Evolutionary conservation across 2,329 filamentous ascomycete genomes (phyloP).

Genomic region (Scleromitrula shiraiana): DNA sequence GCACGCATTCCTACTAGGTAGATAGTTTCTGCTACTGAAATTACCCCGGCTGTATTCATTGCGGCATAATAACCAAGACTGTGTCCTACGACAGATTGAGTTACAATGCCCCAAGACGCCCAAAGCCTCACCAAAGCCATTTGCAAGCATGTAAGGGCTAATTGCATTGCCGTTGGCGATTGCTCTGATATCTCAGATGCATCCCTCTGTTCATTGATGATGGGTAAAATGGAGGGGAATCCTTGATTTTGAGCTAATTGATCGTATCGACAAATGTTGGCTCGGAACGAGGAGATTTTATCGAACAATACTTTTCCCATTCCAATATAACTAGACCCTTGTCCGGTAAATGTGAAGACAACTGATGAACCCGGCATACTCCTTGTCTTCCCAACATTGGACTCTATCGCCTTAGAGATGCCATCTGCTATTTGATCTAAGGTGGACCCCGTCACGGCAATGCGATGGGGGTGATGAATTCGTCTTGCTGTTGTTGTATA

Average conservation of each 20-base stretch:
- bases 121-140: not conserved
- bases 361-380: not conserved
- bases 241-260: not conserved
- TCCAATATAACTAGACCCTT: not conserved
- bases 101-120: not conserved
- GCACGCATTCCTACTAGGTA: not conserved
- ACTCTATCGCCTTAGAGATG: not conserved
- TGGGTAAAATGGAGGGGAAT: not conserved
- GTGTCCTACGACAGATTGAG: not conserved
- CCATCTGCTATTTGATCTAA: not conserved
- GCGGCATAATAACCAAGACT: slow-evolving; percentile 2
- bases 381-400: not conserved
- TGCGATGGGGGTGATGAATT: not conserved
- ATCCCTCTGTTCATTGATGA: not conserved
- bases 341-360: slow-evolving; percentile 1
- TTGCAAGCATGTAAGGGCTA: not conserved
- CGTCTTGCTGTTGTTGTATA: slow-evolving; percentile 5
- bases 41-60: not conserved
- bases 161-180: not conserved
- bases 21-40: not conserved
- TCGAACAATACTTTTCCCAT: not conserved
- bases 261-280: not conserved
- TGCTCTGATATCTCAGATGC: not conserved
- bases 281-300: not conserved
- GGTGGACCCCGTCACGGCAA: not conserved